Base-by-base conservation (phyloP, 2,329 filamentous ascomycete species). In the Neopestalotiopsis rosae region DNA sequence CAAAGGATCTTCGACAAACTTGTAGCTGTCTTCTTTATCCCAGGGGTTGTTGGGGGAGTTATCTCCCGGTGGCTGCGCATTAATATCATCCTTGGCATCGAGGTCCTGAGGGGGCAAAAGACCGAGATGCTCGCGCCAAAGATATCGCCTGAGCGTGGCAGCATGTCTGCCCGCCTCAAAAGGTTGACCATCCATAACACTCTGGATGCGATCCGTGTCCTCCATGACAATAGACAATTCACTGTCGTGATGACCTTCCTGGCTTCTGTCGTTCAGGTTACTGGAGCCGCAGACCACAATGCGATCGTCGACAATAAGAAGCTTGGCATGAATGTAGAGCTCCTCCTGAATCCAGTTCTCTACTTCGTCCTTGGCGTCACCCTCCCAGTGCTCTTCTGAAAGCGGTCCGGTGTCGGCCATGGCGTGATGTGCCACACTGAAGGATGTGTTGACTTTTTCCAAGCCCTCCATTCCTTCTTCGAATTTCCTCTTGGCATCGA, bases 311-410 rank as follows among this genome's bases (percentile, higher is more conserved):
- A 92, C 92, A 73, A 98, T 95, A 72, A 96, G 87, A 42, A 98
- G 86, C 82, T 98, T 99, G 24, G 90, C 92, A 79, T 99, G 96
- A 62, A 98, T 91, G 79, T 99, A 99, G 1, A 98, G 88, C 80
- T 99, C 95, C 79, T 99, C 96, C 78, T 97, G 95, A 69, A 98
- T 91, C 85, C 96, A 97, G 77, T 97, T 94, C 67, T 92, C 88
- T 68, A 94, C 92, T 79, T 98, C 96, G 1, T 89, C 88, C 73
- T 95, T 88, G 0, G 89, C 83, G 3, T 92, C 84, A 17, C 93
- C 92, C 17, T 95, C 91, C 93, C 94, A 98, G 0, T 82, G 76
- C 79, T 97, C 93, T 10, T 93, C 90, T 3, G 75, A 89, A 81
- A 86, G 86, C 83, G 78, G 88, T 79, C 78, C 90, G 82, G 72